Base-by-base conservation (phyloP, 2,329 filamentous ascomycete species). In the Diaporthe sp. region DNA sequence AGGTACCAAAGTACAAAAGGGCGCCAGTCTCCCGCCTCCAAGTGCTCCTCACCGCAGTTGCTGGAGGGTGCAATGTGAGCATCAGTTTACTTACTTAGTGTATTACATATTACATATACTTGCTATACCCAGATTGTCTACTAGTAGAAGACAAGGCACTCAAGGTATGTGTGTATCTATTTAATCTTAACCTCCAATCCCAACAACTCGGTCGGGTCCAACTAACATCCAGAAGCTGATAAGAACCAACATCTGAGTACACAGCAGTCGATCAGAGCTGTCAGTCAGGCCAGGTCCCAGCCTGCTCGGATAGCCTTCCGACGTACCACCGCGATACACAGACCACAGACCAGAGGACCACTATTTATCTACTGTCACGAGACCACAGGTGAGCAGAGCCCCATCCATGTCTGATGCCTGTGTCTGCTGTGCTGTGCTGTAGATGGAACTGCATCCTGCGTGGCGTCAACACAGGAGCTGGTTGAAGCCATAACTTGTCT, bases 1-100 rank as follows among this genome's bases (percentile, higher is more conserved):
- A 27, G 63, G 63, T 68, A 68, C 32, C 13, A 32, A 22, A 68
- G 63, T 68, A 68, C 63, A 68, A 68, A 68, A 68, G 47, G 63
- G 47, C 63, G 63, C 63, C 63, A 51, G 63, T 68, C 47, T 68
- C 63, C 63, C 63, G 63, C 63, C 44, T 66, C 63, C 22, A 25
- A 50, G 9, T 35, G 32, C 32, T 50, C n/a, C 44, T 47, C 44
- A 22, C 44, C 9, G 37, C 39, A 42, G n/a, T n/a, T 12, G 42
- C 59, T 47, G 59, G 59, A 30, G n/a, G 37, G 37, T 9, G 35
- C 1, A 12, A 61, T 6, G 6, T 6, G 19, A 59, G 56, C 22
- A 39, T 39, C 56, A 27, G 56, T 39, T 61, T 30, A 15, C 19
- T 35, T 27, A 32, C 3, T 47, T 12, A 19, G 22, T 9, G n/a